A percentile compares a stretch with the other conserved stretches of the same genome.
Conservation (phyloP, 768 basidiomycete species). For the Lepiota brunneoincarnata region DNA sequence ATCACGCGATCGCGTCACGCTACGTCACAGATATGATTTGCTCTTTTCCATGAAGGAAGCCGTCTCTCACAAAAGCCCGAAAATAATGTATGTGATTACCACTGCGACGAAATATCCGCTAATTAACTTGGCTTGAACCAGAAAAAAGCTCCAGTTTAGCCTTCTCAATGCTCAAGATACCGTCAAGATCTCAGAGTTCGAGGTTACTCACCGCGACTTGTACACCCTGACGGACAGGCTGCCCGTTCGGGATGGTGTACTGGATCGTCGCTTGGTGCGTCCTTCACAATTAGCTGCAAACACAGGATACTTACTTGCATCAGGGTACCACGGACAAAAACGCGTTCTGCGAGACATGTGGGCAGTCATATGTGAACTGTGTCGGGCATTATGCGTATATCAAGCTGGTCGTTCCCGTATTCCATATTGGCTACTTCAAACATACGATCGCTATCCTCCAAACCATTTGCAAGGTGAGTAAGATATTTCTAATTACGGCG, state of each 20-base stretch:
- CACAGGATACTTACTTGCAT: neutral
- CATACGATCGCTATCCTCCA: conserved; percentile 92
- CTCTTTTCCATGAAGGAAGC: conserved; percentile 69
- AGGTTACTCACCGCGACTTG: conserved; percentile 89
- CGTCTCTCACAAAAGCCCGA: conserved; percentile 75
- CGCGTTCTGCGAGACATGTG: conserved; percentile 93
- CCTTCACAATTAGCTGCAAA: neutral
- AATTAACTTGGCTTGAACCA: conserved; percentile 28
- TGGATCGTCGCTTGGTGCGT: conserved; percentile 87
- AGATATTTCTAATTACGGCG: too few species aligned
- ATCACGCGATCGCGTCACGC: conserved; percentile 32
- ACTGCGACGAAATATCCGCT: neutral
- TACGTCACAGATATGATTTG: conserved; percentile 10
- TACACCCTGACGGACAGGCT: conserved; percentile 82
- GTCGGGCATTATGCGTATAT: conserved; percentile 99
- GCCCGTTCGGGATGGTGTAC: conserved; percentile 88
- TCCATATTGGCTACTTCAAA: conserved; percentile 98
- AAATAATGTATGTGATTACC: conserved; percentile 66
- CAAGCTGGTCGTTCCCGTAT: conserved; percentile 93
- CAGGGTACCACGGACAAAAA: conserved; percentile 95
- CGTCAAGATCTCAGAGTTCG: conserved; percentile 93
- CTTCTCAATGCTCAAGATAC: conserved; percentile 93
- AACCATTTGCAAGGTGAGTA: conserved; percentile 89
- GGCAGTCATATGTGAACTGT: conserved; percentile 87
- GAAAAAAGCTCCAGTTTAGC: conserved; percentile 96